Percentiles rank a stretch among this genome's conserved stretches.
These are phyloP conservation scores for Yarrowia galli DNA, from an alignment of 1,139 yeast genomes.

Conservation along the genomic window DNA sequence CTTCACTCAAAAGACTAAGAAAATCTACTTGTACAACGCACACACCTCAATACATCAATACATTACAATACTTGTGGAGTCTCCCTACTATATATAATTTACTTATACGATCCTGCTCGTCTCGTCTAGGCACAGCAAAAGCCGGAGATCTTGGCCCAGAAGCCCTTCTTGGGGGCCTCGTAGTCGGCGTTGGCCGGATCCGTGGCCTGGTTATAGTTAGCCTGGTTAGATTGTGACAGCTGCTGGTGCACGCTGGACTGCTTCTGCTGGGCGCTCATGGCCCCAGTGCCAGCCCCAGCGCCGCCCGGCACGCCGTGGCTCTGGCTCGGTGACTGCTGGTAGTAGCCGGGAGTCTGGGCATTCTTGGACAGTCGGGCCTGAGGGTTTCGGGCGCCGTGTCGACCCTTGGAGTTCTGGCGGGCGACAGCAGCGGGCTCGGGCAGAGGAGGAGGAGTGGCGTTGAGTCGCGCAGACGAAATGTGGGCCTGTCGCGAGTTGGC, in stretches of 20 bases:
- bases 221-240: conserved; percentile 38
- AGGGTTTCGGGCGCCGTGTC: conserved; percentile 43
- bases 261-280: conserved; percentile 43
- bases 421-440: conserved; percentile 48
- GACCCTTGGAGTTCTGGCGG: conserved; percentile 49
- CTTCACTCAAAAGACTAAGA: no score
- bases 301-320: conserved; percentile 39
- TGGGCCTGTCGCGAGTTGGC: conserved; percentile 45
- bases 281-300: conserved; percentile 39
- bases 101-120: conserved; percentile 30
- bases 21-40: no score
- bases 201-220: conserved; percentile 38
- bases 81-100: conserved; percentile 36
- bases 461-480: conserved; percentile 45
- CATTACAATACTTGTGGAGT: conserved; percentile 29
- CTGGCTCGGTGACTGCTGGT: conserved; percentile 39
- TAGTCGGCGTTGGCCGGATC: conserved; percentile 39
- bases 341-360: conserved; percentile 39
- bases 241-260: conserved; percentile 42
- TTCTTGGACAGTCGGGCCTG: conserved; percentile 37
- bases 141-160: conserved; percentile 44
- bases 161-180: conserved; percentile 42
- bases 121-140: conserved; percentile 44
- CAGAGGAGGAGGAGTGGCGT: conserved; percentile 43
- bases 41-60: conserved; percentile 26